Conservation (phyloP, 2,329 filamentous ascomycete species). For the Rhytidhysteron rufulum region DNA sequence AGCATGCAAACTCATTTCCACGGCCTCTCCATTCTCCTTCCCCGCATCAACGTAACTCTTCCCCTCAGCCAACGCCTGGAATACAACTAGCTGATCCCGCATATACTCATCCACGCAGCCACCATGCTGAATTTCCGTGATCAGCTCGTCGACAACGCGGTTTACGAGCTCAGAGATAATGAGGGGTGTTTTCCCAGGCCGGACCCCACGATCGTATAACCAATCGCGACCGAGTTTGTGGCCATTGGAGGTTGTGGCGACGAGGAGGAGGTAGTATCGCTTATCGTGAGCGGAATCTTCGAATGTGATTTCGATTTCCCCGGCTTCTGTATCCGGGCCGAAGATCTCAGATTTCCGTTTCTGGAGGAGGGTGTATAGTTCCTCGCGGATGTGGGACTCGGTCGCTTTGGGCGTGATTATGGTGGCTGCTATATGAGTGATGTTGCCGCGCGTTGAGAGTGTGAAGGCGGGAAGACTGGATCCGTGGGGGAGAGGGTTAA, state of each 20-base stretch:
- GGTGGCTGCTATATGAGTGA: conserved; percentile 30
- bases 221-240: conserved; percentile 51
- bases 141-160: conserved; percentile 43
- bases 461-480: conserved; percentile 33
- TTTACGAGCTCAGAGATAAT: conserved; percentile 37
- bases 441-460: conserved; percentile 22
- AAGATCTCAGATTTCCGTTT: conserved; percentile 15
- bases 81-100: conserved; percentile 58
- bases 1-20: conserved; percentile 42
- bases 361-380: conserved; percentile 21
- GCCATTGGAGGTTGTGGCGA: conserved; percentile 48
- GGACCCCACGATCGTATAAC: conserved; percentile 38
- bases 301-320: conserved; percentile 21
- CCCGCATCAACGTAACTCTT: conserved; percentile 32
- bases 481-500: conserved; percentile 38
- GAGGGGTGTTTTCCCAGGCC: conserved; percentile 16
- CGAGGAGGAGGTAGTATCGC: conserved; percentile 52
- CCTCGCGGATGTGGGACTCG: conserved; percentile 25
- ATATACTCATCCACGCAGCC: conserved; percentile 53
- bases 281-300: conserved; percentile 43
- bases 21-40: conserved; percentile 11
- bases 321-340: conserved; percentile 9
- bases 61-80: conserved; percentile 52
- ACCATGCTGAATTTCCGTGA: conserved; percentile 42
- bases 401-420: conserved; percentile 34